Base-by-base conservation (phyloP, 1,139 yeast species). In the Petasospora rhodanensis region DNA sequence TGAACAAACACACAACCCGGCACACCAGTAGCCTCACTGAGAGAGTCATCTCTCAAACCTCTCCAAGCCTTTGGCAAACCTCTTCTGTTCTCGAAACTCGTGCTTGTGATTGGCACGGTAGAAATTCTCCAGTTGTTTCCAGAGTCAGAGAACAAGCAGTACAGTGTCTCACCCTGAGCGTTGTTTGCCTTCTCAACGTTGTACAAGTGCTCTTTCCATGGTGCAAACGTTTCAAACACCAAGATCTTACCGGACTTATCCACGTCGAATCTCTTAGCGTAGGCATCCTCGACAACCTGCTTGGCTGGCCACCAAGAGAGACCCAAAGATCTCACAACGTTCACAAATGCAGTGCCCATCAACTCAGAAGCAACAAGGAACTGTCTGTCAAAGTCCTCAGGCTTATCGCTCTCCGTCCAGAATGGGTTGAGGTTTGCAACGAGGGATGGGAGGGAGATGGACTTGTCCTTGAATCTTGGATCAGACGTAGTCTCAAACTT, bases 141-240 rank as follows among this genome's bases (percentile, higher is more conserved):
- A 17, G 79, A 68, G 55, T 89, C 96, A 25, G 77, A 66, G 61
- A 86, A 91, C 37, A 91, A 64, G 2, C 86, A 95, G 56, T 85
- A 93, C 43, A 83, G 66, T 31, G 78, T 72, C 41, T 67, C 68
- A 21, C 83, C 86, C 18, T 68, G 64, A 33, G 62, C 55, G 14
- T 59, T 56, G 42, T 71, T 61, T 39, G 77, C 86, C 48, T 68
- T 70, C 59, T 87, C 97, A 45, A 86, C 69, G 24, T 68, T 67
- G 55, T 79, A 84, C 35, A 91, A 65, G 56, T 91, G 97, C 52
- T 86, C 96, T 59, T 87, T 89, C 98, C 98, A 91, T 32, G 96
- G 95, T 39, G 87, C 83, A 55, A 80, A 85, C 43, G 70, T 72
- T 14, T 73, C 77, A 45, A 91, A 69, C 4, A 84, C 68, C 11